phyloP scores from a whole-genome alignment of 106 monocot genomes.

The Dendrobium nobile region DNA sequence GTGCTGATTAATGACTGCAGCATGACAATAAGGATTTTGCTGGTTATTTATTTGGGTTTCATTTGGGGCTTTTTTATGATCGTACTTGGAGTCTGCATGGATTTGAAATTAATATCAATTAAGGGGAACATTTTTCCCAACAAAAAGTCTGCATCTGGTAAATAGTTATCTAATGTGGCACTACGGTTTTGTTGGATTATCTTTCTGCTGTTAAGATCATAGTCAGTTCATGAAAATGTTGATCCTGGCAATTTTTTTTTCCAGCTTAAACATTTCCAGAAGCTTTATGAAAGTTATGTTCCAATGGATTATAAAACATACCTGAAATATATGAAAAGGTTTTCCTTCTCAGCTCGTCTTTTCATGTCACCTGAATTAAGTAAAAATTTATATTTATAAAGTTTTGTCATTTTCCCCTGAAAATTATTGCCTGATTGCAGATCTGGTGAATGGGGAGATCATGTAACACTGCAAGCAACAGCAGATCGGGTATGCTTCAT shows the following conservation, averaged over 20 bases:
- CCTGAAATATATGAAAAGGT: constrained; percentile 88
- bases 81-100: background rate
- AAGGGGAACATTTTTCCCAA: background rate
- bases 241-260: constrained; percentile 8
- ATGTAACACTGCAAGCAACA: constrained; percentile 81
- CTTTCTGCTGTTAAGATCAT: background rate
- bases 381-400: background rate
- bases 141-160: background rate
- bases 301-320: constrained; percentile 82
- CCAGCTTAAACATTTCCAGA: constrained; percentile 71
- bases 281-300: constrained; percentile 82
- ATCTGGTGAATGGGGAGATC: constrained; percentile 95
- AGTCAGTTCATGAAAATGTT: background rate
- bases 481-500: constrained; percentile 65
- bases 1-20: too few relatives aligned
- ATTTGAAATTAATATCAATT: background rate
- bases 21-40: too few relatives aligned
- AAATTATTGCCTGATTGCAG: constrained; percentile 22
- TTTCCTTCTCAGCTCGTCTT: constrained; percentile 13
- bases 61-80: background rate
- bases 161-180: background rate
- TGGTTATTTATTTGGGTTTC: background rate
- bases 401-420: background rate
- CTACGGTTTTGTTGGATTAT: background rate
- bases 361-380: background rate